phyloP scores from a whole-genome alignment of 75 land plant genomes.

The Chamaecyparis obtusa region DNA sequence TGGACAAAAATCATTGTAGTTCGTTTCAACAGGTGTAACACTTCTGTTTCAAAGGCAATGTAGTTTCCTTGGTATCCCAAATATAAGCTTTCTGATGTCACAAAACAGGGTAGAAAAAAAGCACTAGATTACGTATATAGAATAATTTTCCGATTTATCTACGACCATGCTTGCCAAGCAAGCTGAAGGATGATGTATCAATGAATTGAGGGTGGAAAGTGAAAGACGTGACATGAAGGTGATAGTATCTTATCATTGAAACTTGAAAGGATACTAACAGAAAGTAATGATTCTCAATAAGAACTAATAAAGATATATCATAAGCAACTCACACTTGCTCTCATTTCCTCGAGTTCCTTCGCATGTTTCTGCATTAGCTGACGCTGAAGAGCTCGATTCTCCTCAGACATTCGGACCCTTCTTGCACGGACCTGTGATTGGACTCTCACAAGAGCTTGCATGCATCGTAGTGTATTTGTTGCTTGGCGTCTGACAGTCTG shows the following conservation, averaged over 20 bases:
- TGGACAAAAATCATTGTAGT: neutral
- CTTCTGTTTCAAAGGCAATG: neutral
- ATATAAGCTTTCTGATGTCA: neutral
- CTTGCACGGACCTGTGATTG: constrained; percentile 50
- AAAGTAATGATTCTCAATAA: neutral
- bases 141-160: neutral
- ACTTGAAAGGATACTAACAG: neutral
- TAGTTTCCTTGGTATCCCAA: neutral
- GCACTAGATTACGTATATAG: neutral
- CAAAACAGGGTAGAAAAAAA: neutral
- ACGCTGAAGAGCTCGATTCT: constrained; percentile 74
- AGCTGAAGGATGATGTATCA: neutral
- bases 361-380: constrained; percentile 61
- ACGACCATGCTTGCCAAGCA: neutral
- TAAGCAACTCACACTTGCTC: constrained; percentile 42
- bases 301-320: neutral
- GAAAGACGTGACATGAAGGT: neutral
- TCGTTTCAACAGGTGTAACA: neutral
- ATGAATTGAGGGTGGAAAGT: neutral
- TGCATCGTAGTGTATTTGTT: constrained; percentile 28
- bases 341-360: constrained; percentile 49
- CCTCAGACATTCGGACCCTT: constrained; percentile 45
- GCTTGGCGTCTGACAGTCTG: constrained; percentile 61
- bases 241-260: neutral
- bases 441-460: constrained; percentile 50